phyloP scores from a whole-genome alignment of 768 basidiomycete species.

The Hygrocybe coccinea region DNA sequence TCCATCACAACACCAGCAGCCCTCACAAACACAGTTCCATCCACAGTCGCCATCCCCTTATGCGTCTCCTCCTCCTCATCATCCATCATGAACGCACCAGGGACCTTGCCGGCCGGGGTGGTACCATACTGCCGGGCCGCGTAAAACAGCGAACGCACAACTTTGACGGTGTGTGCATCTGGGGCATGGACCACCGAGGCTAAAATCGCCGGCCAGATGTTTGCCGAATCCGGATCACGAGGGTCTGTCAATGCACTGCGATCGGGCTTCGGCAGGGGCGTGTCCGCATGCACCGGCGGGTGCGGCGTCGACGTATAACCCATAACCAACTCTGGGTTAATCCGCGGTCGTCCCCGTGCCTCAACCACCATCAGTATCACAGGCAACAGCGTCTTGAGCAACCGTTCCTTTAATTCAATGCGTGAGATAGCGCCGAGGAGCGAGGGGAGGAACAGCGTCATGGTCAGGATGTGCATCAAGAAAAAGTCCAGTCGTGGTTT shows the following conservation, averaged over 20 bases:
- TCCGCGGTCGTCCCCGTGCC: slow-evolving; percentile 48
- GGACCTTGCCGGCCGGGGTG: slow-evolving; percentile 34
- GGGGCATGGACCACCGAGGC: slow-evolving; percentile 44
- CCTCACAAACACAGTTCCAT: slow-evolving; percentile 55
- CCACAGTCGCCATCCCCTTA: slow-evolving; percentile 38
- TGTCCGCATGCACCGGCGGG: slow-evolving; percentile 26
- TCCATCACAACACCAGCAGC: slow-evolving; percentile 55
- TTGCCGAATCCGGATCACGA: slow-evolving; percentile 35
- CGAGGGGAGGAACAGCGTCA: slow-evolving; percentile 46
- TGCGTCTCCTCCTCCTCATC: slow-evolving; percentile 38
- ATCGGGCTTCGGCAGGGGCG: slow-evolving; percentile 6
- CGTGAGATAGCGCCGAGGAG: slow-evolving; percentile 28
- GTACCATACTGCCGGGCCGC: slow-evolving; percentile 46
- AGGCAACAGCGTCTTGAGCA: slow-evolving; percentile 43
- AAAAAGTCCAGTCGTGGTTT: slow-evolving; percentile 53
- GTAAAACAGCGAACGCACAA: slow-evolving; percentile 43
- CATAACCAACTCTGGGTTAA: slow-evolving; percentile 46
- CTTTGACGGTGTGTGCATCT: slow-evolving; percentile 50
- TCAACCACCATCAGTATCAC: slow-evolving; percentile 28
- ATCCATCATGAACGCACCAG: slow-evolving; percentile 30
- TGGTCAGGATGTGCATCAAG: slow-evolving; percentile 56
- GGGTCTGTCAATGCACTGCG: slow-evolving; percentile 27
- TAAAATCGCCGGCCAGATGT: slow-evolving; percentile 51
- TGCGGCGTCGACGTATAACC: slow-evolving; percentile 37
- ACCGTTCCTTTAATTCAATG: slow-evolving; percentile 35